phyloP scores from a whole-genome alignment of 345 rosid species.

The Salix viminalis region DNA sequence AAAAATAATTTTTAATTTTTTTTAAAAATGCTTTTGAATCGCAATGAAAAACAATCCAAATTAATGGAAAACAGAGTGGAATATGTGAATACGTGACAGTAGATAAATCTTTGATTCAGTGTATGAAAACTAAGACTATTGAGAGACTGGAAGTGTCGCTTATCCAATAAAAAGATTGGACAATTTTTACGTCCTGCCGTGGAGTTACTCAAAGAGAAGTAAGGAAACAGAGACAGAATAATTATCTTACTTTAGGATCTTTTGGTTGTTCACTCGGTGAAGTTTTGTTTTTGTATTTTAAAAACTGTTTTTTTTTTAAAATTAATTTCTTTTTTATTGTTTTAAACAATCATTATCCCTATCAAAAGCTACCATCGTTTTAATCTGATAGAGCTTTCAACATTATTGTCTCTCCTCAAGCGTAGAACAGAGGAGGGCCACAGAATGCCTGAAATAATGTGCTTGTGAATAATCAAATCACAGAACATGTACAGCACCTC shows the following conservation, averaged over 20 bases:
- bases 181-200: not conserved
- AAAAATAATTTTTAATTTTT: no score
- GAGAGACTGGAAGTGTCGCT: not conserved
- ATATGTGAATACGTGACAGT: not conserved
- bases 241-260: constrained; percentile 6
- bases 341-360: no score
- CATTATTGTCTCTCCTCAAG: constrained; percentile 33
- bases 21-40: no score
- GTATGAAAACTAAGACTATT: not conserved
- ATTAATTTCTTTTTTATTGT: no score
- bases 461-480: constrained; percentile 20
- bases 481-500: not conserved
- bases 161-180: not conserved
- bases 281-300: no score
- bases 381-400: not conserved
- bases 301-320: no score
- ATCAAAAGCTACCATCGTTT: no score
- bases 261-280: constrained; percentile 11
- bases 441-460: constrained; percentile 12
- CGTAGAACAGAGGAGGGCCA: constrained; percentile 19
- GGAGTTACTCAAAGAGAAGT: not conserved
- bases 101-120: not conserved
- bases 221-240: not conserved
- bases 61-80: not conserved
- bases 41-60: no score